These are phyloP conservation scores for Staphylotrichum tortipilum DNA, from an alignment of 495 filamentous ascomycete genomes.

Conservation along the genomic window DNA sequence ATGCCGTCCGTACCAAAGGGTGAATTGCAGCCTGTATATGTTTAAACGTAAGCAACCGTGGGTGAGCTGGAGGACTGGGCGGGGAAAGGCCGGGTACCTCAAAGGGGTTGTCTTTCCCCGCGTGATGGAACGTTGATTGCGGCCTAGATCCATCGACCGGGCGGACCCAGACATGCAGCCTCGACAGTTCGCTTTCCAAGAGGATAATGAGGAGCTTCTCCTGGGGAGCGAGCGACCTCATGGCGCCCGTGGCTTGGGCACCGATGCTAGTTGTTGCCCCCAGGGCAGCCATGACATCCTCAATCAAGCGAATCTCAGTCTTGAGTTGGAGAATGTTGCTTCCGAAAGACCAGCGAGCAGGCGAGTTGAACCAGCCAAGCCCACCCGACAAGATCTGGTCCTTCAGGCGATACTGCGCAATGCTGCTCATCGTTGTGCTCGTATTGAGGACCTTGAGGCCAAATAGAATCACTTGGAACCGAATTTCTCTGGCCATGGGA, in stretches of 20 bases:
- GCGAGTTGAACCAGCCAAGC: slow-evolving; percentile 75
- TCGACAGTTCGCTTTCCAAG: slow-evolving; percentile 73
- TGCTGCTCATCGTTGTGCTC: slow-evolving; percentile 51
- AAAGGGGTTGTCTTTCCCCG: slow-evolving; percentile 33
- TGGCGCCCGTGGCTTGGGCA: slow-evolving; percentile 40
- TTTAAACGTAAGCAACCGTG: not conserved
- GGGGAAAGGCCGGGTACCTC: slow-evolving; percentile 35
- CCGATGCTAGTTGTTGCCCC: slow-evolving; percentile 48
- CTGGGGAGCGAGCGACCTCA: slow-evolving; percentile 63
- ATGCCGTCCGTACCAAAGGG: slow-evolving; percentile 67
- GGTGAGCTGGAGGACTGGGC: too few relatives aligned
- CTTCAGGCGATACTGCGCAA: slow-evolving; percentile 67
- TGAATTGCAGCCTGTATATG: slow-evolving; percentile 39
- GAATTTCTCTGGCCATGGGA: slow-evolving; percentile 80
- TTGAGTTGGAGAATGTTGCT: slow-evolving; percentile 89
- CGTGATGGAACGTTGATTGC: slow-evolving; percentile 16
- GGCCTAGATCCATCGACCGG: slow-evolving; percentile 53
- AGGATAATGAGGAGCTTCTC: slow-evolving; percentile 71
- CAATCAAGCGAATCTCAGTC: slow-evolving; percentile 75
- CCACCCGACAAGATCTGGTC: slow-evolving; percentile 78
- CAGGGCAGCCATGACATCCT: slow-evolving; percentile 62
- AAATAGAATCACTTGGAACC: slow-evolving; percentile 80
- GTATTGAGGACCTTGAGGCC: slow-evolving; percentile 65
- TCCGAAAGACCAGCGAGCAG: slow-evolving; percentile 90
- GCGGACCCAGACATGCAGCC: slow-evolving; percentile 82